These are phyloP conservation scores for Anthoceros angustus DNA, from an alignment of 225 moss, liverwort and hornwort genomes.

Conservation along the genomic window DNA sequence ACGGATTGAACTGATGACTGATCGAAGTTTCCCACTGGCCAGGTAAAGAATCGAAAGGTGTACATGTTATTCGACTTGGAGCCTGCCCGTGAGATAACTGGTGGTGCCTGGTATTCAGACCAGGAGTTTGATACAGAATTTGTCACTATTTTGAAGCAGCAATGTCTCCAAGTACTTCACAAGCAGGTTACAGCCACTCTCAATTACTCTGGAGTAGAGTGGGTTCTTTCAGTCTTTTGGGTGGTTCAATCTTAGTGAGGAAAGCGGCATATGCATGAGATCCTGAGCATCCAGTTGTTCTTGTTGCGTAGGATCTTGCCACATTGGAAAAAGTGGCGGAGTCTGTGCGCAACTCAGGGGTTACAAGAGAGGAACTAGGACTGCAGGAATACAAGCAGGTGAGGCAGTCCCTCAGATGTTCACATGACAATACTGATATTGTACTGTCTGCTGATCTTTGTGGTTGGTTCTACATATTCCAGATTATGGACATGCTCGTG, in stretches of 20 bases:
- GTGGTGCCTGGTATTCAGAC: constrained; percentile 88
- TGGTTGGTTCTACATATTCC: background rate
- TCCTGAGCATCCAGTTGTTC: background rate
- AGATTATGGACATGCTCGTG: constrained; percentile 90
- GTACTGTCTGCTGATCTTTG: background rate
- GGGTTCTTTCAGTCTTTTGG: background rate
- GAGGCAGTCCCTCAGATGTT: background rate
- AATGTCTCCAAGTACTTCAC: constrained; percentile 70
- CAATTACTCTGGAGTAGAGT: background rate
- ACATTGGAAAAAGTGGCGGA: constrained; percentile 84
- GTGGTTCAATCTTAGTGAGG: no score
- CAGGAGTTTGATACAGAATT: constrained; percentile 96
- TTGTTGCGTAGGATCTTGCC: constrained; percentile 56
- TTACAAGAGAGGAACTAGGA: constrained; percentile 69
- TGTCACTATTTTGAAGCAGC: constrained; percentile 84
- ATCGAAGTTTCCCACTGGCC: constrained; percentile 9
- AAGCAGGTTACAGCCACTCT: constrained; percentile 37
- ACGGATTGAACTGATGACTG: background rate
- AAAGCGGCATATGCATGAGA: constrained; percentile 12
- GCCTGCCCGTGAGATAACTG: constrained; percentile 87
- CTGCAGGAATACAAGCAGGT: constrained; percentile 98
- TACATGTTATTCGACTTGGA: constrained; percentile 93
- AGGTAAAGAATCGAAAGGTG: constrained; percentile 92
- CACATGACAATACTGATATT: background rate
- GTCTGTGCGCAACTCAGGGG: constrained; percentile 70